These are phyloP conservation scores for Phlyctochytrium bullatum DNA, from an alignment of 192 early-diverging fungal genomes.

Conservation along the genomic window DNA sequence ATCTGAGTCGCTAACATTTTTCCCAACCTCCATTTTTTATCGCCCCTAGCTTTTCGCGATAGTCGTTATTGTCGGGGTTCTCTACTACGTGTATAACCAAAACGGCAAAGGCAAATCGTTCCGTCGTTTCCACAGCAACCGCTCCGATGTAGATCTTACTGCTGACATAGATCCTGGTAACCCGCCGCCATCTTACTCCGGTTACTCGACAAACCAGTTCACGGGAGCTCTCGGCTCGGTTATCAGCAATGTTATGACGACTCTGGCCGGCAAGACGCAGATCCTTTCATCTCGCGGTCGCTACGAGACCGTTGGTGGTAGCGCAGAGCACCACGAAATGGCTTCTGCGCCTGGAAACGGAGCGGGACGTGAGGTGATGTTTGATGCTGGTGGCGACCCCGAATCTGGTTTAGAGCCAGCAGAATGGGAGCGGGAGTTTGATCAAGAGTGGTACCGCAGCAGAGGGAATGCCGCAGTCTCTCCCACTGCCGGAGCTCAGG, in stretches of 20 bases:
- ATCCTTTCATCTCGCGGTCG: not conserved
- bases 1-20: no score
- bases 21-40: no score
- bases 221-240: not conserved
- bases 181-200: no score
- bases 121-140: not conserved
- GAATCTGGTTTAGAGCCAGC: not conserved
- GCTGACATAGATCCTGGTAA: not conserved
- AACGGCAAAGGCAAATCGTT: not conserved
- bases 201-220: no score
- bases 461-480: no score
- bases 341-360: not conserved
- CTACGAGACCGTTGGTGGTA: not conserved
- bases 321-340: not conserved
- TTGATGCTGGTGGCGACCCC: not conserved
- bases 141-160: not conserved
- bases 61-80: not conserved
- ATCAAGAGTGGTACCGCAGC: not conserved
- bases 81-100: not conserved
- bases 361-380: not conserved
- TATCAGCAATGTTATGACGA: not conserved
- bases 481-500: no score
- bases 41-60: not conserved
- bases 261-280: not conserved
- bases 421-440: slow-evolving; percentile 1